Evolutionary conservation across 208 protist genomes (phyloP).

Genomic region (Acanthamoeba royreba): DNA sequence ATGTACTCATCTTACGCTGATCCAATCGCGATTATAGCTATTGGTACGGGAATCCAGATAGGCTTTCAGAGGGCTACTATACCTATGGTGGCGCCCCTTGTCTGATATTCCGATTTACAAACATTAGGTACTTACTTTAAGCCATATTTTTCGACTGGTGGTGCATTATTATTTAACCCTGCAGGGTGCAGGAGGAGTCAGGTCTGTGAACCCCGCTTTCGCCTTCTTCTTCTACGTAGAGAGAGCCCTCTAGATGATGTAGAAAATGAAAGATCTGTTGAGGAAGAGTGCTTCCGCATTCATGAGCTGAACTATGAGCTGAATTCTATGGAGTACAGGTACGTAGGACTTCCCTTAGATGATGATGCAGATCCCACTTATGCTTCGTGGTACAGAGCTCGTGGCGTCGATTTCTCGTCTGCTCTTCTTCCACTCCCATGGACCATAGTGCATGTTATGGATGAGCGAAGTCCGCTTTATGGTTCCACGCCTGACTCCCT

Average conservation of each 20-base stretch:
- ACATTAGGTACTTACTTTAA: neutral
- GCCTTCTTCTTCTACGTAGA: neutral
- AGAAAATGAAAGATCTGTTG: neutral
- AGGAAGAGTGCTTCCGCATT: neutral
- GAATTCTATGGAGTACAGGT: neutral
- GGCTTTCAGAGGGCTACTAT: neutral
- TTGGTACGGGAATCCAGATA: constrained; percentile 4
- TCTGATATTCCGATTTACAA: neutral
- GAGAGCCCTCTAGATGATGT: neutral
- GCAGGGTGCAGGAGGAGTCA: neutral
- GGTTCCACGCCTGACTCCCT: neutral
- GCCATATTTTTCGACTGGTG: neutral
- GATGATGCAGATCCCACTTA: neutral
- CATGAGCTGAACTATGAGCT: constrained; percentile 47
- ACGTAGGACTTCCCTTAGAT: neutral
- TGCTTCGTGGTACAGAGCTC: neutral
- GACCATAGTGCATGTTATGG: constrained; percentile 35
- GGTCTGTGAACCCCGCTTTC: constrained; percentile 30
- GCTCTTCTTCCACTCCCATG: neutral
- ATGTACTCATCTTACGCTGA: neutral
- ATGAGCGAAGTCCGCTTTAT: constrained; percentile 35
- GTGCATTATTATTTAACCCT: neutral
- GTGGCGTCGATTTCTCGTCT: neutral
- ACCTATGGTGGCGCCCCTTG: neutral
- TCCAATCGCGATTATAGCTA: neutral